Evolutionary conservation across 495 filamentous ascomycete species (phyloP), one percentile per base, ranked within the genome.

Genomic region (Penicillium antarcticum): DNA sequence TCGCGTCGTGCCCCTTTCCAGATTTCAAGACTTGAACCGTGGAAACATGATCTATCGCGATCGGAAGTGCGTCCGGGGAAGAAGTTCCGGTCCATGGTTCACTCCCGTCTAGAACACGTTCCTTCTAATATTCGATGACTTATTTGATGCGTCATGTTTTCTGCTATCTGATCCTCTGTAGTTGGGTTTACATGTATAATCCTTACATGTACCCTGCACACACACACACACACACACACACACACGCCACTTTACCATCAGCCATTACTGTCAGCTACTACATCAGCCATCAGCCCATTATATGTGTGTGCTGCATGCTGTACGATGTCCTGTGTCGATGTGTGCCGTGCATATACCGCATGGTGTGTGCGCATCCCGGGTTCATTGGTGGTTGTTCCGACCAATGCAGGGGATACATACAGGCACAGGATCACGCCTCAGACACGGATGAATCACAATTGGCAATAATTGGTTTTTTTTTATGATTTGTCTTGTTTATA

Each of bases 71-170:
- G 44, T 56, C 61, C 49, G 61, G 61, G 61, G 55, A 59, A 62
- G 42, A 21, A 9, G 10, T 41, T 21, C 56, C 53, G 50, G 55
- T 52, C 61, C 61, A 59, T 62, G 61, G 61, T 65, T 62, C 58
- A 54, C 53, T 55, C 43, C 61, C 55, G 58, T 40, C 45, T 36
- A 48, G 40, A 62, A 48, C 54, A 51, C 33, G 57, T 38, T 23
- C 21, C 21, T 23, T 23, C 5, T 2, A 23, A 3, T 5, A 3
- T 29, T 4, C 26, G 26, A 29, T 29, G 21, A 23, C 21, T 23
- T 2, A 3, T 7, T 29, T 29, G 26, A n/a, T 13, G 16, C 17
- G 17, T 21, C 39, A 19, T 8, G 6, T 12, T 8, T 10, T 29
- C 7, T 24, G 18, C 39, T 24, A 24, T 26, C 37, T 49, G 24